Base-by-base conservation (phyloP, 495 filamentous ascomycete species). In the Delitschia confertaspora region DNA sequence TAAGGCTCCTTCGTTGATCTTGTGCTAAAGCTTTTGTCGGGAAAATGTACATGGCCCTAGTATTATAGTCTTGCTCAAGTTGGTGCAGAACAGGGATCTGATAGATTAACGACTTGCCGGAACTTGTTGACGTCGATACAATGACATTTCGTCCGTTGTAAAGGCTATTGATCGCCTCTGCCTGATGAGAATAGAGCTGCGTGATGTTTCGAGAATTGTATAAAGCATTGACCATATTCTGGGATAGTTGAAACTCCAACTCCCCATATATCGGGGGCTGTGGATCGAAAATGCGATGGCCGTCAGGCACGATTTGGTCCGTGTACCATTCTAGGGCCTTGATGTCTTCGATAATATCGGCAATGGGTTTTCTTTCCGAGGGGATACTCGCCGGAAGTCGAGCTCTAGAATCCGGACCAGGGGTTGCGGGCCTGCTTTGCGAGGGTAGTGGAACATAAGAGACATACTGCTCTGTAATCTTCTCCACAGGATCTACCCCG, bases 21-120 rank as follows among this genome's bases (percentile, higher is more conserved):
- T 99, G 91, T 2, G 91, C 91, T 10, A 99, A 69, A 8, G 91
- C 91, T 65, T 99, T 99, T 2, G 91, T 99, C 1, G 91, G 91
- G 47, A 98, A 99, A 17, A 99, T 95, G 58, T 95, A 96, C 80
- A 99, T 86, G 7, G 91, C 89, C 52, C 88, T 69, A 31, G 85
- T 82, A 33, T 80, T 70, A 3, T 56, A 61, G 51, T 95, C 83
- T 31, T 74, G 68, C 62, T 96, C 89, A 8, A 99, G 70, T 20
- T 81, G 83, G 58, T 94, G 80, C 19, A 99, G 66, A 49, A 96
- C 88, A 0, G 91, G 91, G 14, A 99, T 69, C 56, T 96, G 93
- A 57, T 96, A 99, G 40, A 96, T 95, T 22, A 99, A 65, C 4
- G 86, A 93, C 63, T 99, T 99, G 4, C 91, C 91, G 0, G 93